Percentiles rank a stretch among this genome's conserved stretches.
These are phyloP conservation scores for Myxozyma nipponensis DNA, from an alignment of 805 yeast genomes.

Conservation along the genomic window DNA sequence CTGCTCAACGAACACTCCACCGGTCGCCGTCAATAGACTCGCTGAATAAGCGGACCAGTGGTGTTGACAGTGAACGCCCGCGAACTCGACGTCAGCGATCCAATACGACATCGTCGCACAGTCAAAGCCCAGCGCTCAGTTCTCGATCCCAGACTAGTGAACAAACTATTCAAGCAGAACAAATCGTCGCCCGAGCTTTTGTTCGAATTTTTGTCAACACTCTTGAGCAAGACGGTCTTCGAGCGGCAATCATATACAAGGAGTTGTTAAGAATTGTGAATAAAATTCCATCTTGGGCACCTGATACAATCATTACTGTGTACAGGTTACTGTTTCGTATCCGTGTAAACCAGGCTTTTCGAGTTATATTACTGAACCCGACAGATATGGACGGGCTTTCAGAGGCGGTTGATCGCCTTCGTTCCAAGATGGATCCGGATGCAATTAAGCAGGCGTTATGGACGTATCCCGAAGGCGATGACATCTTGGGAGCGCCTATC, in stretches of 20 bases:
- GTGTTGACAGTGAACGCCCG: neutral
- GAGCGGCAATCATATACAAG: conserved; percentile 40
- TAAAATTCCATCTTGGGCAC: conserved; percentile 20
- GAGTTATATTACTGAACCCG: conserved; percentile 50
- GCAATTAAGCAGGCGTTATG: conserved; percentile 41
- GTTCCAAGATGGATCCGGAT: conserved; percentile 33
- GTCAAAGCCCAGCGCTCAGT: neutral
- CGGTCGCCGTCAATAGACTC: neutral
- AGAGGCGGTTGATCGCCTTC: conserved; percentile 53
- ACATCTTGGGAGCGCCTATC: conserved; percentile 46
- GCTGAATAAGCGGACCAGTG: neutral
- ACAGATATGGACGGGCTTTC: conserved; percentile 64
- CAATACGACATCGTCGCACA: neutral
- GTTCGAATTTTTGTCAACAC: conserved; percentile 37
- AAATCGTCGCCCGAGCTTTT: conserved; percentile 29
- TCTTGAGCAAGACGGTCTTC: conserved; percentile 39
- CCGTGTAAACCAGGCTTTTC: conserved; percentile 46
- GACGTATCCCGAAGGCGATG: conserved; percentile 58
- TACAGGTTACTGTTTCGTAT: conserved; percentile 54
- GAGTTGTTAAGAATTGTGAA: conserved; percentile 30
- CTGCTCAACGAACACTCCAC: neutral
- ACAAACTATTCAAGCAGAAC: conserved; percentile 15
- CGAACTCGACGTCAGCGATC: neutral
- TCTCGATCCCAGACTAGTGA: neutral
- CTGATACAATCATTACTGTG: conserved; percentile 40